phyloP scores from a whole-genome alignment of 2,329 filamentous ascomycete genomes.

The Endothia cerciana region DNA sequence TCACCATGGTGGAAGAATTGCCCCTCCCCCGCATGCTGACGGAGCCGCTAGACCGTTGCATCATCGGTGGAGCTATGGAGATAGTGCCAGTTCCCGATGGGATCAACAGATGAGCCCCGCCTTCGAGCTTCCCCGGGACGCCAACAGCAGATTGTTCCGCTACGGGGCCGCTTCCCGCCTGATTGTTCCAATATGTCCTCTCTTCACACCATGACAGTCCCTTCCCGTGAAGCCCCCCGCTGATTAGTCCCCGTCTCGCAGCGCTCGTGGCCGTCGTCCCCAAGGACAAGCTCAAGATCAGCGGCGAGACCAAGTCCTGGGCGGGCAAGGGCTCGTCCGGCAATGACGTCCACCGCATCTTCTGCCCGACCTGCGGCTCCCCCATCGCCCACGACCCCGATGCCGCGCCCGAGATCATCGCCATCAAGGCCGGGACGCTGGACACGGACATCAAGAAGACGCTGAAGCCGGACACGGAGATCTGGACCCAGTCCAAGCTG shows the following conservation, averaged over 20 bases:
- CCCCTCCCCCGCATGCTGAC: constrained; percentile 27
- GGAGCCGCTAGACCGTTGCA: constrained; percentile 6
- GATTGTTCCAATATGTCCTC: background rate
- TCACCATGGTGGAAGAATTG: background rate
- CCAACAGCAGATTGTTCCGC: too few relatives aligned
- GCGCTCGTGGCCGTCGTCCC: constrained; percentile 68
- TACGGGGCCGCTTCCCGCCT: too few relatives aligned
- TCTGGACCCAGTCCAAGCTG: constrained; percentile 71
- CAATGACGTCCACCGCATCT: constrained; percentile 67
- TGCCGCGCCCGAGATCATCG: constrained; percentile 71
- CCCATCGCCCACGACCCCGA: constrained; percentile 73
- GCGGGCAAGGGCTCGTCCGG: constrained; percentile 63
- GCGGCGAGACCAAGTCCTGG: constrained; percentile 68
- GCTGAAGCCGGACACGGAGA: constrained; percentile 70
- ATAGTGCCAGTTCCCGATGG: background rate
- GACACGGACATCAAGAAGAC: constrained; percentile 68
- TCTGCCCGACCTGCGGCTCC: constrained; percentile 71
- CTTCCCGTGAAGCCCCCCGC: background rate
- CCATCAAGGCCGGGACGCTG: constrained; percentile 69
- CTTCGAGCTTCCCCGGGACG: too few relatives aligned
- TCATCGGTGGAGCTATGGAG: background rate
- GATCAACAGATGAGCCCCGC: too few relatives aligned
- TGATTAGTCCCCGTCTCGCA: constrained; percentile 36
- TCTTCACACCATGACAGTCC: background rate
- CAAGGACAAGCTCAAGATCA: constrained; percentile 67